phyloP scores from a whole-genome alignment of 257 asterid genomes.

The Mitragyna speciosa region DNA sequence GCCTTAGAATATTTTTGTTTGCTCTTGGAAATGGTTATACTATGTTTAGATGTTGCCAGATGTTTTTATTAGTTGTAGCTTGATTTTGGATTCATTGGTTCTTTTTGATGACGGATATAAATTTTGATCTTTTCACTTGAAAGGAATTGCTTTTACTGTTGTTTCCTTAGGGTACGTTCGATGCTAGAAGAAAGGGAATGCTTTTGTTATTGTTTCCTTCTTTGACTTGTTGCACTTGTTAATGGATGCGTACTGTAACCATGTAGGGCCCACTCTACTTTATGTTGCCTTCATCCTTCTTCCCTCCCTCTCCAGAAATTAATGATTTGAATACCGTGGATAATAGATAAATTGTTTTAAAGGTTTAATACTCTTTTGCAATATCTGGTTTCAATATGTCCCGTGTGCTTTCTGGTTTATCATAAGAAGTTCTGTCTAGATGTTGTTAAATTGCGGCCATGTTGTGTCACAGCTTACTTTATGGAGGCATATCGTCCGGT shows the following conservation, averaged over 20 bases:
- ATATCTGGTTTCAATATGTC: not conserved
- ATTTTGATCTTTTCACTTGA: not conserved
- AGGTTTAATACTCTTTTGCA: not conserved
- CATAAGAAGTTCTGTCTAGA: not conserved
- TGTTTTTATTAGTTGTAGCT: not conserved
- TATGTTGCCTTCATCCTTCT: not conserved
- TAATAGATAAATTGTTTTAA: not conserved
- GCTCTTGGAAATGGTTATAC: not conserved
- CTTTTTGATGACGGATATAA: not conserved
- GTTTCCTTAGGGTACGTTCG: not conserved
- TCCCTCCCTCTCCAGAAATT: not conserved
- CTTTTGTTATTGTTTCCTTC: not conserved
- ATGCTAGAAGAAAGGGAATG: no score
- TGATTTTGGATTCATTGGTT: not conserved
- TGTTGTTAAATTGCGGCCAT: not conserved
- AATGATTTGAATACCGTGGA: not conserved
- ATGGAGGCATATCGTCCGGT: conserved; percentile 68
- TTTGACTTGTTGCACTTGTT: not conserved
- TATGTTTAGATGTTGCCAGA: not conserved
- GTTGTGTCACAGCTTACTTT: conserved; percentile 52
- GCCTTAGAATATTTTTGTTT: not conserved
- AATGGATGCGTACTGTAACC: not conserved
- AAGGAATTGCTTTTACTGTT: not conserved
- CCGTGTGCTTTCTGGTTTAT: not conserved
- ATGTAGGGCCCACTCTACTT: not conserved